Evolutionary conservation across 148 eudicot species (phyloP), one percentile per base, ranked within the genome.

Genomic region (Fallopia convolvulus): DNA sequence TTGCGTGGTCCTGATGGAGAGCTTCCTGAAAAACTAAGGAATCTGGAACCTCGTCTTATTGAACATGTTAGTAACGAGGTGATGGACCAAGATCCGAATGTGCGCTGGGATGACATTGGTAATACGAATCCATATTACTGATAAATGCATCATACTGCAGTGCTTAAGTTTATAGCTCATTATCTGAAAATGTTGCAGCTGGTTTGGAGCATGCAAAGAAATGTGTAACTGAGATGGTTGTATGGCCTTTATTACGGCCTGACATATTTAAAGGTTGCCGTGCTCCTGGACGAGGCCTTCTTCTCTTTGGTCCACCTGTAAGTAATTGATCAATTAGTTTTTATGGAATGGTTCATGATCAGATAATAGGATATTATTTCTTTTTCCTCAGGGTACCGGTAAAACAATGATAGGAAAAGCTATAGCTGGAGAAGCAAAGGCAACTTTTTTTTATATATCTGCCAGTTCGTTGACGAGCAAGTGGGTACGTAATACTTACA

Each of bases 21-120:
- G 83, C 88, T 95, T 76, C 99, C 99, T 8, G 99, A 95, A 87
- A 95, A 95, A 82, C 79, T 95, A 77, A 85, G 93, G 86, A 95
- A 95, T 85, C 79, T 95, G 85, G 99, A 95, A 80, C 98, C 99
- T 82, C 97, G 92, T 79, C 97, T 95, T 55, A 88, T 95, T 74
- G 97, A 93, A 83, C 98, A 91, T 86, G 85, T 95, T 66, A 95
- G 99, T 79, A 95, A 95, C 77, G 99, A 95, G 85, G 93, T 95
- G 75, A 93, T 95, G 99, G 93, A 91, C 79, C 88, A 87, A 81
- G 99, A 95, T 84, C 99, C 99, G 58, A 91, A 93, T 85, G 98
- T 93, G 70, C 97, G 94, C 44, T 96, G 99, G 99, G 89, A 89
- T 79, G 99, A 96, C 82, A 96, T 96, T 79, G 99, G 99, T 95